Percentiles rank a stretch among this genome's conserved stretches.
phyloP scores from a whole-genome alignment of 768 basidiomycete species.

The Podaxis sp. region DNA sequence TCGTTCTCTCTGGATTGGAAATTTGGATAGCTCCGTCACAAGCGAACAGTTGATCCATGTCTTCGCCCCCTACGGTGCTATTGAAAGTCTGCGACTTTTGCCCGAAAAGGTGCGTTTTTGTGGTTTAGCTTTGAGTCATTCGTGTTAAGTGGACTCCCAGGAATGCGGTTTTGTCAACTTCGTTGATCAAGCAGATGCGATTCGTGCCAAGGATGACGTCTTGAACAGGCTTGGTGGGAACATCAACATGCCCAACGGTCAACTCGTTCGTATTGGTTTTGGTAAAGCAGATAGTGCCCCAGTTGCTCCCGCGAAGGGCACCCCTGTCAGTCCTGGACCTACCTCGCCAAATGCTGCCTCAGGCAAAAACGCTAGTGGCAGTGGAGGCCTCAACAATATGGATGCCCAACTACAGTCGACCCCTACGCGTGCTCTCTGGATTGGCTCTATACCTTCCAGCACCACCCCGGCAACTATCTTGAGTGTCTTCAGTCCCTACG shows the following conservation, averaged over 20 bases:
- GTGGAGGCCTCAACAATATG: conserved; percentile 59
- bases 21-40: conserved; percentile 90
- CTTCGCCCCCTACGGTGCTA: conserved; percentile 95
- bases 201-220: conserved; percentile 97
- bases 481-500: conserved; percentile 96
- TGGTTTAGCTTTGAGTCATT: not conserved
- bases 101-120: conserved; percentile 81
- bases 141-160: conserved; percentile 33
- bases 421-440: conserved; percentile 95
- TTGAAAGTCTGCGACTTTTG: conserved; percentile 90
- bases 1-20: conserved; percentile 97
- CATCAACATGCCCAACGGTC: conserved; percentile 91
- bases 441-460: conserved; percentile 93
- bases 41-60: conserved; percentile 93
- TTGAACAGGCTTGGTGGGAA: conserved; percentile 92
- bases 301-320: conserved; percentile 80
- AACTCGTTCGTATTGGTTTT: conserved; percentile 96
- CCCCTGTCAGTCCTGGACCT: conserved; percentile 57
- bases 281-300: conserved; percentile 98
- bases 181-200: conserved; percentile 92
- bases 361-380: conserved; percentile 42
- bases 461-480: conserved; percentile 93
- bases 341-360: conserved; percentile 53
- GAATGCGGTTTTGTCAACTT: conserved; percentile 99
- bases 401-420: conserved; percentile 86